These are phyloP conservation scores for Salix brachista DNA, from an alignment of 345 rosid genomes.

Conservation along the genomic window DNA sequence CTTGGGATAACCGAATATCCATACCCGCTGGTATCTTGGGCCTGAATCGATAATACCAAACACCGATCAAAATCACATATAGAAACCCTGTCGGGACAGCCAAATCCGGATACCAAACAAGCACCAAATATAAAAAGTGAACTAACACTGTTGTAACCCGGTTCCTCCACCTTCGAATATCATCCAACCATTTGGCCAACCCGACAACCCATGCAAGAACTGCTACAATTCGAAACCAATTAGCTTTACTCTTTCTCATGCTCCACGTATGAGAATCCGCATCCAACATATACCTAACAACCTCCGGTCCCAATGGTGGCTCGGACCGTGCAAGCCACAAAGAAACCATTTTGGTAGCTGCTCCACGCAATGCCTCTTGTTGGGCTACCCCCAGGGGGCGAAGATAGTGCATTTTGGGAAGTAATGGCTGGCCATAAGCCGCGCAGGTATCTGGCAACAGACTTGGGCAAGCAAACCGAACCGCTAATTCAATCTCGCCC, in stretches of 20 bases:
- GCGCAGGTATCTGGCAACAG: constrained; percentile 75
- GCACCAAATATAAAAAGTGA: constrained; percentile 74
- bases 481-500: constrained; percentile 93
- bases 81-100: constrained; percentile 83
- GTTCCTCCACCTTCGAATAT: constrained; percentile 78
- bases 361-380: constrained; percentile 89
- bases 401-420: constrained; percentile 89
- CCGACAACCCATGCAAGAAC: constrained; percentile 94
- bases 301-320: constrained; percentile 82
- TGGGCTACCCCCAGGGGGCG: constrained; percentile 93
- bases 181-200: constrained; percentile 84
- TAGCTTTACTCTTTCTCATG: constrained; percentile 94
- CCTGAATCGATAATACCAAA: constrained; percentile 89
- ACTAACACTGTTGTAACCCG: constrained; percentile 78
- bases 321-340: constrained; percentile 79
- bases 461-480: constrained; percentile 79
- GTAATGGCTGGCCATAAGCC: constrained; percentile 75
- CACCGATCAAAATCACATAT: constrained; percentile 72
- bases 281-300: constrained; percentile 87
- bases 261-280: constrained; percentile 96
- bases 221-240: constrained; percentile 89
- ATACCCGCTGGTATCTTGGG: constrained; percentile 89
- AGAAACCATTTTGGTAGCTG: constrained; percentile 86
- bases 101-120: constrained; percentile 96
- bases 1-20: constrained; percentile 86